Base-by-base conservation (phyloP, 169 alveolate genomes). In the Fabrea salina region DNA sequence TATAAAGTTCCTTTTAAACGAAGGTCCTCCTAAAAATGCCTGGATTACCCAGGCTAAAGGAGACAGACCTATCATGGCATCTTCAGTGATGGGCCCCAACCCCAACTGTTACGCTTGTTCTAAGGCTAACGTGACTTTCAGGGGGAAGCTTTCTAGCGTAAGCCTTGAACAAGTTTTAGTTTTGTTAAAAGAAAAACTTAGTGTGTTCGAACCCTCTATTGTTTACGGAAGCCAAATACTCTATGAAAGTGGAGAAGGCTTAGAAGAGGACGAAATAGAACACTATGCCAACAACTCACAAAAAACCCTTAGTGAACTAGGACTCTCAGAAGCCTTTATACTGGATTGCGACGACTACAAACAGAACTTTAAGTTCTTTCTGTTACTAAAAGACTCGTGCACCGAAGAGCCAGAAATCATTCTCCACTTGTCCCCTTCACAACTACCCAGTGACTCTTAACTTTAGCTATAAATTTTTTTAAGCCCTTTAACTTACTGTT, bases 1-100 rank as follows among this genome's bases (percentile, higher is more conserved):
- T 2, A 74, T 86, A 30, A 87, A 91, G 54, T 37, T 80, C 8
- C 53, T 90, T 5, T 5, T 16, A 16, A 56, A 56, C 11, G 30
- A 56, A 56, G 25, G 30, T 56, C n/a, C n/a, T n/a, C 67, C 25
- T 11, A 56, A 56, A 25, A 16, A 56, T 19, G 35, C 25, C 0
- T 19, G 67, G 67, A 56, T 56, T 56, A 11, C 67, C 25, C 19
- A 19, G 67, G 0, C 11, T 56, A 35, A 16, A 27, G 30, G 25
- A 11, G 67, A 47, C 56, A n/a, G 30, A 47, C 16, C 16, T 16
- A 47, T 47, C 25, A 56, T 19, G 30, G 35, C 25, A n/a, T 56
- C 67, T 19, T 16, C 19, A 56, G 16, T n/a, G 11, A 56, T 56
- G 56, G 30, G 30, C 16, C 56, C 56, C 2, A 16, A 25, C n/a